These are phyloP conservation scores for Ceratocystis papillata DNA, from an alignment of 2,329 filamentous ascomycete genomes.

Conservation along the genomic window DNA sequence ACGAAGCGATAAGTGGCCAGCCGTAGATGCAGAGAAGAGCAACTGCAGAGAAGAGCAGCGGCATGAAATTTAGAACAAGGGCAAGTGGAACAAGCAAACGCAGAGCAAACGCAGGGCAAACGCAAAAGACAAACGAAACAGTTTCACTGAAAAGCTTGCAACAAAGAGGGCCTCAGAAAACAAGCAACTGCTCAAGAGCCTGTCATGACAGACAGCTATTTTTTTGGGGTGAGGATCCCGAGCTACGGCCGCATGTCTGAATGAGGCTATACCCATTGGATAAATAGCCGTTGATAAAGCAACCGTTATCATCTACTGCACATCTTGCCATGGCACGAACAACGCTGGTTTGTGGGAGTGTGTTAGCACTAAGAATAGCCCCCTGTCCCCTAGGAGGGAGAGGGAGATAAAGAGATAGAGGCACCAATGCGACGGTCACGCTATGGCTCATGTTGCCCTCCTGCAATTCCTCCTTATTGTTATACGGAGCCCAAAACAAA, in stretches of 20 bases:
- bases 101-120: not conserved
- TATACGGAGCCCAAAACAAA: not conserved
- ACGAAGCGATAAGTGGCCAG: not conserved
- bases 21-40: not conserved
- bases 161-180: not conserved
- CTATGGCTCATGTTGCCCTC: not conserved
- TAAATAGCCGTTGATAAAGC: not conserved
- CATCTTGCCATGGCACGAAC: too few relatives aligned
- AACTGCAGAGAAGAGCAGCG: too few relatives aligned
- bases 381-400: too few relatives aligned
- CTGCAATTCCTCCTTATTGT: not conserved
- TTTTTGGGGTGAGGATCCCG: not conserved
- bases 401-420: not conserved
- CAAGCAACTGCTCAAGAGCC: not conserved
- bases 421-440: not conserved
- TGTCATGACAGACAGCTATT: not conserved
- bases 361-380: too few relatives aligned
- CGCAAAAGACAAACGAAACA: slow-evolving; percentile 1
- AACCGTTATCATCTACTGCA: not conserved
- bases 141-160: not conserved
- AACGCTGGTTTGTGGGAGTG: too few relatives aligned
- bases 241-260: not conserved
- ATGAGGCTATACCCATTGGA: not conserved
- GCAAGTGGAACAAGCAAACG: not conserved
- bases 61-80: not conserved